Percentiles rank a stretch among this genome's conserved stretches.
These are phyloP conservation scores for Quercus mongolica DNA, from an alignment of 306 rosid species.

Conservation along the genomic window DNA sequence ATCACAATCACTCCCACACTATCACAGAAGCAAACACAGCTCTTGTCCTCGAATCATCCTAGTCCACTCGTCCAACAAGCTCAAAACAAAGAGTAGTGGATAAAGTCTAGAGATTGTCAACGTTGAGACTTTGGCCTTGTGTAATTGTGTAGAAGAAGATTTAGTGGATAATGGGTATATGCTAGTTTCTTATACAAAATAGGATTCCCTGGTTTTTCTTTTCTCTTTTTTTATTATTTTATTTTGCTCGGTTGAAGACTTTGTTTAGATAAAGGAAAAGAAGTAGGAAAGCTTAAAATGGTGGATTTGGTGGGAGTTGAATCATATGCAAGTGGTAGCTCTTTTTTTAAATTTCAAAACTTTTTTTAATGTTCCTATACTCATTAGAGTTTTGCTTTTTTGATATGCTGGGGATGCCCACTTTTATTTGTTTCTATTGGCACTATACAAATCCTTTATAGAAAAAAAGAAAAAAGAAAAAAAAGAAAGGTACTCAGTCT, in stretches of 20 bases:
- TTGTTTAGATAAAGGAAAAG: neutral
- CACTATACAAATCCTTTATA: neutral
- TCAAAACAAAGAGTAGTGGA: neutral
- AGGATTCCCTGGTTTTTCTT: slow-evolving; percentile 15
- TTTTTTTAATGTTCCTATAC: neutral
- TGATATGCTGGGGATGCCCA: slow-evolving; percentile 12
- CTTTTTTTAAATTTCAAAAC: neutral
- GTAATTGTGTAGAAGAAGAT: slow-evolving; percentile 29
- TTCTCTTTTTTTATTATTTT: neutral
- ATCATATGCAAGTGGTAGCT: slow-evolving; percentile 25
- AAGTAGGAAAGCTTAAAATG: slow-evolving; percentile 11
- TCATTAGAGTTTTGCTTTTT: neutral
- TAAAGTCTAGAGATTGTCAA: slow-evolving; percentile 13
- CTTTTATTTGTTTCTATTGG: slow-evolving; percentile 19
- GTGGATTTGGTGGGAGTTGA: slow-evolving; percentile 37
- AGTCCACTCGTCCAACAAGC: slow-evolving; percentile 22
- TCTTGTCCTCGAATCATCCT: slow-evolving; percentile 52
- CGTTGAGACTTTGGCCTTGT: slow-evolving; percentile 17
- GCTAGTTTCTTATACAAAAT: slow-evolving; percentile 21
- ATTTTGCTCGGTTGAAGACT: neutral
- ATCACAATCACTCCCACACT: slow-evolving; percentile 60
- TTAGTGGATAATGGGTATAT: slow-evolving; percentile 12
- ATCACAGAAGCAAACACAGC: slow-evolving; percentile 38
- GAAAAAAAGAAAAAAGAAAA: too few species aligned
- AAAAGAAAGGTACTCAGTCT: neutral